Evolutionary conservation across 495 filamentous ascomycete genomes (phyloP), one percentile per base, ranked within the genome.

Genomic region (Astrothelium subdiscretum): DNA sequence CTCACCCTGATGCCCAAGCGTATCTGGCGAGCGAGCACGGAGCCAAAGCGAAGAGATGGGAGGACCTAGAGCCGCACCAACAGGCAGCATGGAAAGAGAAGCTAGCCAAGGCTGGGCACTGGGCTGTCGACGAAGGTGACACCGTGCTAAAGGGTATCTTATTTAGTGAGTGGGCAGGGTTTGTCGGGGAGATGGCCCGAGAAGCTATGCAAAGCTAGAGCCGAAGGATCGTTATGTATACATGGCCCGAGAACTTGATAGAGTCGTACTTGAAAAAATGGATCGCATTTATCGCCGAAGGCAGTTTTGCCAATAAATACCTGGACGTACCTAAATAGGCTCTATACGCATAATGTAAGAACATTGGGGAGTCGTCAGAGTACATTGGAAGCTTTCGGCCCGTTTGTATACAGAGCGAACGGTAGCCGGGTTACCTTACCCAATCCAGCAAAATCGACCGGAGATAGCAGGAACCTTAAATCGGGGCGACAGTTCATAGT

Each of bases 81-180:
- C 80, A 80, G 66, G 71, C 77, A 57, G 67, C 71, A 15, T 96
- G 91, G 91, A 89, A 86, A 76, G 71, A 78, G 65, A 80, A 78
- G 66, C 75, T 96, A 43, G 78, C 79, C 62, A 76, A 83, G 62
- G 85, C 88, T 2, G 90, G 89, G 3, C 79, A 89, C 59, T 92
- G 89, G 89, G 78, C 80, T 4, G 80, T 81, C 61, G 81, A 81
- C 40, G 81, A 91, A 73, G 87, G 87, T 0, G 88, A 90, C 73
- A 79, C 78, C 32, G 80, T 94, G 13, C 78, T 94, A 38, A 80
- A 85, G 71, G 84, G 87, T 6, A 79, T 96, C 6, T 72, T 95
- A 52, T 95, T 95, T 75, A 80, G 83, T 24, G 81, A 89, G 73
- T 74, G 83, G 59, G 87, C 79, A 60, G 83, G 78, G 24, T 66